Conservation (phyloP, 2,329 filamentous ascomycete genomes). For the Fusarium sp. region DNA sequence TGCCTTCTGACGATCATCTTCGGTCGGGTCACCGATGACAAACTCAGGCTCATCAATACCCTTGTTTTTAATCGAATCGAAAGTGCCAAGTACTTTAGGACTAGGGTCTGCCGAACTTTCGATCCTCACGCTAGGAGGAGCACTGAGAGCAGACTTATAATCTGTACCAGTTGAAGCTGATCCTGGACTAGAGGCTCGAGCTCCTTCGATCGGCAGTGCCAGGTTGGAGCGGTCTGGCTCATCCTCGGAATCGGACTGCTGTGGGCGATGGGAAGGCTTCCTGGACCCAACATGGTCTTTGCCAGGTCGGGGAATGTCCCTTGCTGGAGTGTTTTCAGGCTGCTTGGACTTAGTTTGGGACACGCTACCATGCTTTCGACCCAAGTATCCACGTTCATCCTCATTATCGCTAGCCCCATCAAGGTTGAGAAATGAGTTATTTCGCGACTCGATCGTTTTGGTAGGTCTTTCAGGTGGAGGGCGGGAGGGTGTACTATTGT, state of each 20-base stretch:
- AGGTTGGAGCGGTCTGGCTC: conserved; percentile 51
- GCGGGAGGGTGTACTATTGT: conserved; percentile 54
- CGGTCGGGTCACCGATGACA: conserved; percentile 68
- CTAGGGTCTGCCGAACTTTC: conserved; percentile 55
- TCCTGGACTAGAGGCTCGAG: conserved; percentile 50
- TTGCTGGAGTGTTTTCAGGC: conserved; percentile 4
- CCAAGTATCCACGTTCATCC: conserved; percentile 44
- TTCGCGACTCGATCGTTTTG: conserved; percentile 49
- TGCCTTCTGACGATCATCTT: conserved; percentile 81
- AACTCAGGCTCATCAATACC: conserved; percentile 69
- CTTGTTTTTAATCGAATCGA: conserved; percentile 53
- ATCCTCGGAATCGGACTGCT: conserved; percentile 51
- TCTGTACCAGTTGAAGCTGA: conserved; percentile 54
- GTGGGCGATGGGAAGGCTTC: conserved; percentile 42
- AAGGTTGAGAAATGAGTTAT: conserved; percentile 64
- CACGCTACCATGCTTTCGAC: conserved; percentile 26
- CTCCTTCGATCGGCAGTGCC: conserved; percentile 57
- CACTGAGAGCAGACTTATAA: conserved; percentile 58
- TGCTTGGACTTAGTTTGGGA: conserved; percentile 23
- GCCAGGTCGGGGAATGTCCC: conserved; percentile 18
- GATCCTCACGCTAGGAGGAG: conserved; percentile 58
- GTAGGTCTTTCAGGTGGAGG: conserved; percentile 49
- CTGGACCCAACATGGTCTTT: conserved; percentile 46
- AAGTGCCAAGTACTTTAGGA: conserved; percentile 50
- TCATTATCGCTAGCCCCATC: conserved; percentile 63